phyloP scores from a whole-genome alignment of 768 basidiomycete species.

The Suillus subluteus region DNA sequence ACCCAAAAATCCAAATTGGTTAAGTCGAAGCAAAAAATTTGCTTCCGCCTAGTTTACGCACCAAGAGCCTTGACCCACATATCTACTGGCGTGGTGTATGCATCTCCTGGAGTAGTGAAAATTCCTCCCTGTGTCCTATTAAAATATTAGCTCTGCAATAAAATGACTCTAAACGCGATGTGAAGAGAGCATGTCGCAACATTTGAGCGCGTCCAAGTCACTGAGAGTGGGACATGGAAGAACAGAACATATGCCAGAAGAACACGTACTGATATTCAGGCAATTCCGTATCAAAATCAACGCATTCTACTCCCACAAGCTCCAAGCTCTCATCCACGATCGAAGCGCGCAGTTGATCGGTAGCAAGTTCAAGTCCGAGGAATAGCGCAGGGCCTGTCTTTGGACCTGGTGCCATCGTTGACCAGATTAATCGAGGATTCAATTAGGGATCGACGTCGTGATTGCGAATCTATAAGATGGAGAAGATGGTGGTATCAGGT shows the following conservation, averaged over 20 bases:
- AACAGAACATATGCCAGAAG: constrained; percentile 7
- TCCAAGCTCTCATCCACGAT: constrained; percentile 84
- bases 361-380: constrained; percentile 84
- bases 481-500: constrained; percentile 34
- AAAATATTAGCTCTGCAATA: constrained; percentile 21
- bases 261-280: constrained; percentile 77
- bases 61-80: constrained; percentile 91
- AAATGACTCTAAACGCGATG: constrained; percentile 10
- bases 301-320: constrained; percentile 78
- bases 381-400: constrained; percentile 61
- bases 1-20: constrained; percentile 39
- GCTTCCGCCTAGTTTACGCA: constrained; percentile 61
- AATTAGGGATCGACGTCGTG: constrained; percentile 14
- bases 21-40: constrained; percentile 50
- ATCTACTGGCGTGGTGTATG: constrained; percentile 85
- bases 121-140: constrained; percentile 83
- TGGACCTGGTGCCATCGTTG: constrained; percentile 36
- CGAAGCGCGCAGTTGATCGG: constrained; percentile 82
- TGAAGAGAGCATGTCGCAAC: constrained; percentile 15
- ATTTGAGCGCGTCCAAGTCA: constrained; percentile 7
- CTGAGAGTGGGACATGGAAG: constrained; percentile 6
- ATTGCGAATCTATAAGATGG: constrained; percentile 21
- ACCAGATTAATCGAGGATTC: constrained; percentile 10
- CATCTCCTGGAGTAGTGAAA: constrained; percentile 84
- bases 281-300: constrained; percentile 83